These are phyloP conservation scores for Aspergillus clavatus DNA, from an alignment of 2,329 filamentous ascomycete species.

Conservation along the genomic window DNA sequence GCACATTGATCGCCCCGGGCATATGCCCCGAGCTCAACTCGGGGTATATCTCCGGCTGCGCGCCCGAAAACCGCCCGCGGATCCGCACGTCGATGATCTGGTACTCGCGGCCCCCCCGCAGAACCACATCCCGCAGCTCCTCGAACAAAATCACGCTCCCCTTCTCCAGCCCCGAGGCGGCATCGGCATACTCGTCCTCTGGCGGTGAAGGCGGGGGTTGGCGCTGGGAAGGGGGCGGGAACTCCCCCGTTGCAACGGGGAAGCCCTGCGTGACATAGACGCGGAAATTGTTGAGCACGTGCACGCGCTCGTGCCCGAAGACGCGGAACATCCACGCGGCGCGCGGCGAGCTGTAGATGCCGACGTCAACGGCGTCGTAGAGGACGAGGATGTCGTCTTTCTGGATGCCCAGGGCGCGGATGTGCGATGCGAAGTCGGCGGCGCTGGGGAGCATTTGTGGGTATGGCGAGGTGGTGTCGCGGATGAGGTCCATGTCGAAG, in stretches of 20 bases:
- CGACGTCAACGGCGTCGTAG: constrained; percentile 26
- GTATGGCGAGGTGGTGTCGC: constrained; percentile 19
- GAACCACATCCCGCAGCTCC: constrained; percentile 10
- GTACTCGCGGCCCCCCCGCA: not conserved
- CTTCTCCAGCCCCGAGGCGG: not conserved
- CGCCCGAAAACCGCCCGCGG: constrained; percentile 16
- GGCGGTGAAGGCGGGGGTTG: no score
- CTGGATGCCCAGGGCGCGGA: constrained; percentile 18
- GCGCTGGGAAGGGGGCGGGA: not conserved
- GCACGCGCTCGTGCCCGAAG: constrained; percentile 24
- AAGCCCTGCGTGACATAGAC: constrained; percentile 17
- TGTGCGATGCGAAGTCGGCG: constrained; percentile 16
- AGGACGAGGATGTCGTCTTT: constrained; percentile 24
- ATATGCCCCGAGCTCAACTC: constrained; percentile 22
- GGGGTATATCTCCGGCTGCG: constrained; percentile 12
- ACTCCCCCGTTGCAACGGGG: constrained; percentile 12
- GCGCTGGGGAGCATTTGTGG: constrained; percentile 27
- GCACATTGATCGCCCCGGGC: constrained; percentile 24
- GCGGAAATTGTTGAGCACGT: constrained; percentile 30
- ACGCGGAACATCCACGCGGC: constrained; percentile 25
- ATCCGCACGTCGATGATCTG: constrained; percentile 22
- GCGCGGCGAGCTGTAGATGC: constrained; percentile 26
- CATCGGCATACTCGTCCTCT: constrained; percentile 5
- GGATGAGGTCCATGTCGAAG: constrained; percentile 26
- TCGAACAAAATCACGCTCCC: constrained; percentile 13